Conservation (phyloP, 2,329 filamentous ascomycete species). For the Colletotrichum cordylinicola region DNA sequence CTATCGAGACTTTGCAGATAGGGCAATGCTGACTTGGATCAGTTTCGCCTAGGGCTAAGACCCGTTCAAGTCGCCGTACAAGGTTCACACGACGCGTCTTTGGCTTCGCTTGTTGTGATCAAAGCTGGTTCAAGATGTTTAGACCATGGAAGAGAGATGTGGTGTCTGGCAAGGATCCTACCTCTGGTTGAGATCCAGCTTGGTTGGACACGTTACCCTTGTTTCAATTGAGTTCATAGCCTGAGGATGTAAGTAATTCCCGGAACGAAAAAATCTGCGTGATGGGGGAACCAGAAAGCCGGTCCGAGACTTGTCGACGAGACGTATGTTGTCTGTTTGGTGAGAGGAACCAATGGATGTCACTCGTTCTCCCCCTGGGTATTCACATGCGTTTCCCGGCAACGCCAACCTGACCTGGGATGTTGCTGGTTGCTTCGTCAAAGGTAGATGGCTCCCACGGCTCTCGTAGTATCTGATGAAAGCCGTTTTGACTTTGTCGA, state of each 20-base stretch:
- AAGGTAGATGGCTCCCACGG: background rate
- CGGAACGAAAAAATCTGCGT: background rate
- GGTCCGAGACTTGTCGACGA: background rate
- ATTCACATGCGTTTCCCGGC: background rate
- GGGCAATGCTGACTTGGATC: background rate
- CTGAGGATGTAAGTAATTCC: background rate
- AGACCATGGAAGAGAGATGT: fast-evolving
- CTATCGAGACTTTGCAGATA: background rate
- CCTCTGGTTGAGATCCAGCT: background rate
- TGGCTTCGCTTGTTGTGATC: background rate
- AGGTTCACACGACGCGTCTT: background rate
- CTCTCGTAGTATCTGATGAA: too few relatives aligned
- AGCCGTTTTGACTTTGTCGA: too few relatives aligned
- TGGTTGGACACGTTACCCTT: background rate
- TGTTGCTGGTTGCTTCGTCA: background rate
- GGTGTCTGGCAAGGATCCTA: background rate
- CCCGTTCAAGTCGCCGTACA: background rate
- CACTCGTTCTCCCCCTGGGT: background rate
- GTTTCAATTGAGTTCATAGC: background rate
- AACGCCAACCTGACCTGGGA: background rate
- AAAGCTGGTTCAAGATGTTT: background rate
- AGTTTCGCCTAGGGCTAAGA: background rate
- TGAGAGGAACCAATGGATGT: background rate
- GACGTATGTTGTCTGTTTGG: background rate
- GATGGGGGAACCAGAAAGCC: background rate